Percentiles rank a stretch among this genome's conserved stretches.
phyloP scores from a whole-genome alignment of 768 basidiomycete species.

The Agrocybe chaxingu region DNA sequence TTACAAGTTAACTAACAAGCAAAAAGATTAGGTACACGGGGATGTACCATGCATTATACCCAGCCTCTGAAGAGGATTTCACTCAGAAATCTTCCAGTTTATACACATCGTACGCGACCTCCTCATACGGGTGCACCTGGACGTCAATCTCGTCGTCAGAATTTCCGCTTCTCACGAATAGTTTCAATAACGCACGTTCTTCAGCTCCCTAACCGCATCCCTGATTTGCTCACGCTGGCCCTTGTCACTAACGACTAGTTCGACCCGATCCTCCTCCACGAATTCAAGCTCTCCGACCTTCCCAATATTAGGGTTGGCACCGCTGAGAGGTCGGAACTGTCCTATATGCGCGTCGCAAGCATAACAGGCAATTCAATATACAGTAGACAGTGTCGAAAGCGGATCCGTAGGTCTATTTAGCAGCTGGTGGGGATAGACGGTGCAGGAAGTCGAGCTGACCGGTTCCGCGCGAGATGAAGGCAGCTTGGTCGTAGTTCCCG shows the following conservation, averaged over 20 bases:
- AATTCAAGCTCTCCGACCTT: conserved; percentile 37
- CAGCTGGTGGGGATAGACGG: not conserved
- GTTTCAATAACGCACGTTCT: conserved; percentile 33
- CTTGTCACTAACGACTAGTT: conserved; percentile 42
- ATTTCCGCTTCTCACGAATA: not conserved
- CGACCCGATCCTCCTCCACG: conserved; percentile 54
- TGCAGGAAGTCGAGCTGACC: conserved; percentile 32
- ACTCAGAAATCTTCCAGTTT: conserved; percentile 40
- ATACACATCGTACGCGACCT: conserved; percentile 57
- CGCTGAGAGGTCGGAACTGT: conserved; percentile 39
- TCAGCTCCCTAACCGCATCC: conserved; percentile 40
- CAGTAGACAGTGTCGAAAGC: not conserved
- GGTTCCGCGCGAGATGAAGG: conserved; percentile 51
- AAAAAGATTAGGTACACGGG: too few relatives aligned
- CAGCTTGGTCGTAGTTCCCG: conserved; percentile 49
- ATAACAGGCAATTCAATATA: not conserved
- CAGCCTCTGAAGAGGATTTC: not conserved
- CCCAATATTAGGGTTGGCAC: conserved; percentile 46
- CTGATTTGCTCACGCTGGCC: conserved; percentile 32
- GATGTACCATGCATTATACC: too few relatives aligned
- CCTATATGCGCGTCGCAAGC: conserved; percentile 23
- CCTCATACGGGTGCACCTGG: conserved; percentile 56
- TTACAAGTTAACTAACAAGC: too few relatives aligned
- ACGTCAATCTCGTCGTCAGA: not conserved
- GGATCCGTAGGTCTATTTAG: not conserved